Evolutionary conservation across 2,329 filamentous ascomycete genomes (phyloP), one percentile per base, ranked within the genome.

Genomic region (Didymellaceae sp.): DNA sequence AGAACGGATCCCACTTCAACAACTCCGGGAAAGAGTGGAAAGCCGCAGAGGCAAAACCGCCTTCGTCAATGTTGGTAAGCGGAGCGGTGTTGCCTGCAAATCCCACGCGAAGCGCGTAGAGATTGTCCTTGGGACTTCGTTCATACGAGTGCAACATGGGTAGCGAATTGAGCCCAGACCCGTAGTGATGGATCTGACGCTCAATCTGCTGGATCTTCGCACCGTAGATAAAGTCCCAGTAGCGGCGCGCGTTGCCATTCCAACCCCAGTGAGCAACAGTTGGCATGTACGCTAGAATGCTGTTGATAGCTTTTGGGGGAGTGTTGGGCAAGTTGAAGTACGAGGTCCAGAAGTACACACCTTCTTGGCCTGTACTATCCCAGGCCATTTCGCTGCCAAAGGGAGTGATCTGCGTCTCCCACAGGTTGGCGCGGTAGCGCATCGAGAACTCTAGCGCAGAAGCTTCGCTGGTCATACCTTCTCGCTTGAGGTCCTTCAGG

Each of bases 351-450:
- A 82, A 82, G 52, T 83, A 86, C 0, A 86, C 80, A 0, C 82
- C 82, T 61, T 86, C 83, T 54, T 86, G 82, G 0, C 81, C 82
- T 0, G 83, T 86, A 0, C 79, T 84, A 49, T 86, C 83, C 83
- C 83, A 86, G 0, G 82, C 78, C 80, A 83, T 82, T 62, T 86
- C 83, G 41, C 80, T 84, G 0, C 82, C 83, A 52, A 79, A 86
- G 0, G 83, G 83, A 5, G 81, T 78, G 6, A 75, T 73, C 42
- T 80, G 68, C 0, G 68, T 70, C n/a, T 79, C 65, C 83, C 83
- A 86, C 1, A 69, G 59, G 3, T 73, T 54, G 1, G 82, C 80
- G 1, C 83, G 76, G 3, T 65, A 66, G 11, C 72, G 74, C 82
- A 86, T 84, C 0, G 70, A 67, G 0, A 62, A 59, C 35, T 78